A percentile compares a stretch with the other conserved stretches of the same genome.
Evolutionary conservation across 192 early-diverging fungal genomes (phyloP).

Genomic region (Gryganskiella cystojenkinii): DNA sequence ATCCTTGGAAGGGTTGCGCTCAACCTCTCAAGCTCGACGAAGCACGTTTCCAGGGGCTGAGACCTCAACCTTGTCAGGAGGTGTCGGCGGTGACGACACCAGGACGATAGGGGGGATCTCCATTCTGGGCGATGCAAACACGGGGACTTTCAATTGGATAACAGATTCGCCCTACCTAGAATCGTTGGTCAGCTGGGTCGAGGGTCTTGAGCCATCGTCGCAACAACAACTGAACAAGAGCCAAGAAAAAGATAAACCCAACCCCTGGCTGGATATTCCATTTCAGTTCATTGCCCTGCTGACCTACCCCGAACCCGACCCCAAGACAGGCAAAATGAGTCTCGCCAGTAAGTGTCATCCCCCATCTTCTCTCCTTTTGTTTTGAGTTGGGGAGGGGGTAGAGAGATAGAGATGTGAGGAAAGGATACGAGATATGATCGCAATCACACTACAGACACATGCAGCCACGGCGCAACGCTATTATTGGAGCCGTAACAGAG

Average conservation of each 20-base stretch:
- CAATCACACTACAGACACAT: no score
- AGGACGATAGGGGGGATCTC: not conserved
- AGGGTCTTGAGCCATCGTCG: slow-evolving; percentile 30
- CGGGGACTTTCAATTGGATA: slow-evolving; percentile 26
- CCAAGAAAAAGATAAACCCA: slow-evolving; percentile 45
- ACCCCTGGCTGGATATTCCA: slow-evolving; percentile 58
- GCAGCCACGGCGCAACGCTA: no score
- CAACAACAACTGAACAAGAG: slow-evolving; percentile 10
- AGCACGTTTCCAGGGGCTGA: slow-evolving; percentile 15
- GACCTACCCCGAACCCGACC: slow-evolving; percentile 61
- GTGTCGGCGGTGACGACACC: not conserved
- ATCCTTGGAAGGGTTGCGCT: not conserved
- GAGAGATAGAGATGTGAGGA: no score
- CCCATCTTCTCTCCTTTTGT: no score
- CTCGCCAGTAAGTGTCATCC: slow-evolving; percentile 39
- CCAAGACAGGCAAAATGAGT: slow-evolving; percentile 52
- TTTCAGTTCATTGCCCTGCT: slow-evolving; percentile 62
- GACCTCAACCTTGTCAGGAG: not conserved
- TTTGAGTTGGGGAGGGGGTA: no score
- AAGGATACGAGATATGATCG: no score
- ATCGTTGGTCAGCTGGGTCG: slow-evolving; percentile 52
- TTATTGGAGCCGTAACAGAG: no score
- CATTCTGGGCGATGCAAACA: not conserved
- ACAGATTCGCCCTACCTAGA: slow-evolving; percentile 39
- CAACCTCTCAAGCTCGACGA: not conserved